A percentile compares a stretch with the other conserved stretches of the same genome.
Evolutionary conservation across 257 asterid genomes (phyloP).

Genomic region (Scutellaria barbata): DNA sequence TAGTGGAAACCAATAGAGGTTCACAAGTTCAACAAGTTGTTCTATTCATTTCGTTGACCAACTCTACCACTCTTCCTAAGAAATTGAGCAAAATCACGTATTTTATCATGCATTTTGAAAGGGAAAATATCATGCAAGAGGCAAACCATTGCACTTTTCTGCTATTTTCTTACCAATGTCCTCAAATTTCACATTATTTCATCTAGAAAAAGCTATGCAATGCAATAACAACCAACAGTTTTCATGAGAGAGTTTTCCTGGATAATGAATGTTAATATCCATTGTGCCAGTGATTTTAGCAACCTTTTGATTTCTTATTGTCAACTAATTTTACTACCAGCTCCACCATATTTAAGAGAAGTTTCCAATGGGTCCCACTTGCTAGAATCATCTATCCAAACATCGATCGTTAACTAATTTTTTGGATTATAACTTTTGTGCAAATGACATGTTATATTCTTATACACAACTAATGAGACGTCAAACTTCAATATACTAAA

Average conservation of each 20-base stretch:
- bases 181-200: conserved; percentile 22
- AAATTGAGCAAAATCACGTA: conserved; percentile 38
- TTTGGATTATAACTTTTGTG: too few relatives aligned
- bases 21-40: neutral
- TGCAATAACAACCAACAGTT: conserved; percentile 8
- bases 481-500: too few relatives aligned
- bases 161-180: conserved; percentile 43
- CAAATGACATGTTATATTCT: too few relatives aligned
- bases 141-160: conserved; percentile 48
- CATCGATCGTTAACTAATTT: too few relatives aligned
- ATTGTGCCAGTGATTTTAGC: too few relatives aligned
- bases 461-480: too few relatives aligned
- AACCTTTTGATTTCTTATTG: conserved; percentile 3
- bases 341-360: neutral
- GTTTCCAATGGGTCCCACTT: conserved; percentile 3
- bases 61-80: neutral
- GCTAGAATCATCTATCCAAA: conserved; percentile 2
- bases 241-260: neutral
- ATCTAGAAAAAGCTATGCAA: conserved; percentile 33
- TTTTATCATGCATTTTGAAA: conserved; percentile 30
- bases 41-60: neutral
- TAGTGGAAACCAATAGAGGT: neutral
- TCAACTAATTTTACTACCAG: neutral
- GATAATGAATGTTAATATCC: neutral
- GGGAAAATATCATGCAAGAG: conserved; percentile 48